phyloP scores from a whole-genome alignment of 176 grass and related monocot genomes.

The Puccinellia tenuiflora region DNA sequence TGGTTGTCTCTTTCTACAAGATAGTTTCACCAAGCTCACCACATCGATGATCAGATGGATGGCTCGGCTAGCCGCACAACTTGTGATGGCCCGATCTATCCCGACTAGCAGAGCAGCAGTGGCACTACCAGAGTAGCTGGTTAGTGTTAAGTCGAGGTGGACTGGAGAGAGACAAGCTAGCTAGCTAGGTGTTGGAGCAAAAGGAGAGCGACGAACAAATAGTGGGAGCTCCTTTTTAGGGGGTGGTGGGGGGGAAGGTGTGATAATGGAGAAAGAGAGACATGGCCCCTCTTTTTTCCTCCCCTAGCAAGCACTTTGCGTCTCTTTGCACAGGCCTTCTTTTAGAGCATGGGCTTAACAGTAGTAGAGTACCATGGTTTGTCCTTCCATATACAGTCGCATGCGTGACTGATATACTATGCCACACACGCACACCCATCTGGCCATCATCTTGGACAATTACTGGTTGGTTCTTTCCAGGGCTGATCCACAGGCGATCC shows the following conservation, averaged over 20 bases:
- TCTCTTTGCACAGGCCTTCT: constrained; percentile 27
- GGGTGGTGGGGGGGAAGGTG: background rate
- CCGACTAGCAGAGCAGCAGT: background rate
- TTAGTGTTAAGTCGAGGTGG: constrained; percentile 17
- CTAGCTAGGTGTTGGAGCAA: constrained; percentile 35
- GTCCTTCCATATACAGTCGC: constrained; percentile 13
- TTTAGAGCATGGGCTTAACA: constrained; percentile 38
- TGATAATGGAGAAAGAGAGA: constrained; percentile 33
- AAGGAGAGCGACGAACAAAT: constrained; percentile 34
- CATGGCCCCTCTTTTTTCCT: constrained; percentile 26
- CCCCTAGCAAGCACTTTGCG: constrained; percentile 20
- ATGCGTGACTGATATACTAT: constrained; percentile 14
- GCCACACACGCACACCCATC: background rate
- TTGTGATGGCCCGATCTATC: background rate
- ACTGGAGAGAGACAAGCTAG: constrained; percentile 1
- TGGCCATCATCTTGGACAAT: no score
- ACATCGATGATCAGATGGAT: background rate
- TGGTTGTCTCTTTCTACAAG: constrained; percentile 1
- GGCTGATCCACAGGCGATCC: background rate
- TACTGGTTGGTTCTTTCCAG: background rate
- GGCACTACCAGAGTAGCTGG: background rate
- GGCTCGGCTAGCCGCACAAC: background rate
- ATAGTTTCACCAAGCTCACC: background rate
- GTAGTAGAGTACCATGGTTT: constrained; percentile 15
- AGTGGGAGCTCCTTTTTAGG: constrained; percentile 98